Base-by-base conservation (phyloP, 345 rosid genomes). In the Lumnitzera littorea region DNA sequence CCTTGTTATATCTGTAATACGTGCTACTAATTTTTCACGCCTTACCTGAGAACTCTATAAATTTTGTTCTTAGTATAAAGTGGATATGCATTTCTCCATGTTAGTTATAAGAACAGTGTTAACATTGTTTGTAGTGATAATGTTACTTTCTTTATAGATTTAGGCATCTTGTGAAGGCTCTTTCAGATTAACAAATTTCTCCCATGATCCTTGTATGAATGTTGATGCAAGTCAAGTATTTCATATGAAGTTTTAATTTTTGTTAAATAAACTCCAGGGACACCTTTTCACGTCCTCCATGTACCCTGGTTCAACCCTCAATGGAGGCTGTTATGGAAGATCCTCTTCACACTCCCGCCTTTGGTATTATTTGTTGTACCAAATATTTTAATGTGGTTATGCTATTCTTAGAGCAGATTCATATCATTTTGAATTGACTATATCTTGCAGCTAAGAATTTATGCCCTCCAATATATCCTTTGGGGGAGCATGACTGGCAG, bases 281-380 rank as follows among this genome's bases (percentile, higher is more conserved):
- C 71, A 84, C 88, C 16, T 94, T 84, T 65, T 79, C 91, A 20
- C 87, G 81, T 36, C 92, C 87, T 74, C 91, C 96, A 11, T 80
- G 95, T 74, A 90, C 97, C 67, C 80, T 94, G 65, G 80, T 86
- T 72, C 99, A 94, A 72, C 96, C 99, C 73, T 84, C 96, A 20
- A 84, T 94, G 89, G 71, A 71, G 60, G 70, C 81, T 69, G 69
- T 66, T 25, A 15, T 69, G 0, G 86, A 83, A 64, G 80, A 77
- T 63, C 57, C 61, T 79, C 70, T 66, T 60, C 70, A 70, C 54
- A 61, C 76, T 71, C 99, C 99, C 11, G 77, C 72, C n/a, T 94
- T 94, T 70, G 99, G 99, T 94, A 90, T 55, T 60, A 27, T 67
- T 17, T 54, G 1, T 13, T 43, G 13, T 52, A 24, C 13, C 23